Percentiles rank a stretch among this genome's conserved stretches.
Evolutionary conservation across 2,329 filamentous ascomycete species (phyloP).

Genomic region (Ophiosphaerella korrae): DNA sequence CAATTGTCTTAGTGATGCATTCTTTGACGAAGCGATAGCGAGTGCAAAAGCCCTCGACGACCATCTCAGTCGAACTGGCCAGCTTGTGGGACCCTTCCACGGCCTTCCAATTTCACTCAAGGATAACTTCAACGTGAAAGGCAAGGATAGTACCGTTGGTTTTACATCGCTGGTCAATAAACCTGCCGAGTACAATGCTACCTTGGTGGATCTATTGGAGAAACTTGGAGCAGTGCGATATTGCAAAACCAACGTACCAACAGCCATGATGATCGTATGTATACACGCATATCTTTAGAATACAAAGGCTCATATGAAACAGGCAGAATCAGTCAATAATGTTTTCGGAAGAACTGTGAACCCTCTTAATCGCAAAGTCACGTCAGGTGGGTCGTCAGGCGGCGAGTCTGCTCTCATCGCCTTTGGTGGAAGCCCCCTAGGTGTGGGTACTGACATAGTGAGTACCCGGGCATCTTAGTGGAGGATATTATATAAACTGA

Average conservation of each 20-base stretch:
- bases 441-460: conserved; percentile 68
- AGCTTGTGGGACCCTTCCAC: conserved; percentile 67
- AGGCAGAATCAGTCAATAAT: conserved; percentile 68
- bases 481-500: conserved; percentile 4
- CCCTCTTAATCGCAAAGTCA: conserved; percentile 63
- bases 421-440: conserved; percentile 63
- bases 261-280: conserved; percentile 67
- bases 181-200: conserved; percentile 61
- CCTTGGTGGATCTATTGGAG: conserved; percentile 63
- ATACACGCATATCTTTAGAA: background rate
- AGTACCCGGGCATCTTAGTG: background rate
- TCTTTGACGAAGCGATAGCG: conserved; percentile 60
- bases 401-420: conserved; percentile 69
- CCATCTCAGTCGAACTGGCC: conserved; percentile 53
- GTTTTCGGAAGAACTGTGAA: conserved; percentile 67
- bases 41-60: conserved; percentile 60
- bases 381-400: conserved; percentile 69
- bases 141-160: conserved; percentile 66
- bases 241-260: conserved; percentile 72
- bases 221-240: conserved; percentile 69
- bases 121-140: conserved; percentile 69
- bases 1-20: conserved; percentile 64
- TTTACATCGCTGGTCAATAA: conserved; percentile 67
- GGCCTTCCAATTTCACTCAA: conserved; percentile 71
- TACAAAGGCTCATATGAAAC: conserved; percentile 5